Percentiles rank a stretch among this genome's conserved stretches.
phyloP scores from a whole-genome alignment of 495 filamentous ascomycete species.

The Penicillium pancosmium region DNA sequence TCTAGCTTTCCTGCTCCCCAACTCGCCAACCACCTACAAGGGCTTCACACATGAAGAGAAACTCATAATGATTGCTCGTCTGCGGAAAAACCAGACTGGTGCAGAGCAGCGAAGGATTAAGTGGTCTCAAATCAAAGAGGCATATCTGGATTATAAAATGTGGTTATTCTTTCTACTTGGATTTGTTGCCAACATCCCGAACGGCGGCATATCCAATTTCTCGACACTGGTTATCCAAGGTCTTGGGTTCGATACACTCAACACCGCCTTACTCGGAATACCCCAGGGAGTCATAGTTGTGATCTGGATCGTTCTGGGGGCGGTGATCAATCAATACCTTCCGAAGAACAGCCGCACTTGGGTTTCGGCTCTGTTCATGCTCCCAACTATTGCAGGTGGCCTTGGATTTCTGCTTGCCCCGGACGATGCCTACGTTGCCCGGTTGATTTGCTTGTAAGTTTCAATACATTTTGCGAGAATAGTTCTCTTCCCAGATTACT shows the following conservation, averaged over 20 bases:
- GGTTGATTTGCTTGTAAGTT: constrained; percentile 45
- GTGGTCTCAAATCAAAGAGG: constrained; percentile 50
- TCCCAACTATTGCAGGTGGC: constrained; percentile 53
- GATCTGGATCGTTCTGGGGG: constrained; percentile 51
- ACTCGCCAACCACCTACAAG: constrained; percentile 48
- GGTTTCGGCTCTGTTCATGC: constrained; percentile 49
- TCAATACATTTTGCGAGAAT: no score
- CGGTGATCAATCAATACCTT: constrained; percentile 53
- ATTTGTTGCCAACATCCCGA: constrained; percentile 41
- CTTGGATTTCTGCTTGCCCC: constrained; percentile 52
- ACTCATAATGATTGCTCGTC: constrained; percentile 51
- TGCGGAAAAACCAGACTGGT: constrained; percentile 57
- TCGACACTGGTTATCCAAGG: constrained; percentile 60
- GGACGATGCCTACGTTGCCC: constrained; percentile 38
- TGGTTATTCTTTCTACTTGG: constrained; percentile 44
- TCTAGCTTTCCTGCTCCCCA: constrained; percentile 48
- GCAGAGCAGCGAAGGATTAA: constrained; percentile 58
- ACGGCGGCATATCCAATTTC: constrained; percentile 58
- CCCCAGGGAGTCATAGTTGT: constrained; percentile 57
- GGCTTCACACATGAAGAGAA: constrained; percentile 46
- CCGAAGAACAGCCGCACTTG: constrained; percentile 49
- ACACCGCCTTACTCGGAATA: constrained; percentile 44
- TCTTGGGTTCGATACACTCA: constrained; percentile 52
- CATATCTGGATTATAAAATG: constrained; percentile 49
- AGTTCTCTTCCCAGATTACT: background rate